Evolutionary conservation across 495 filamentous ascomycete genomes (phyloP).

Genomic region (Hypoxylon intermedium): DNA sequence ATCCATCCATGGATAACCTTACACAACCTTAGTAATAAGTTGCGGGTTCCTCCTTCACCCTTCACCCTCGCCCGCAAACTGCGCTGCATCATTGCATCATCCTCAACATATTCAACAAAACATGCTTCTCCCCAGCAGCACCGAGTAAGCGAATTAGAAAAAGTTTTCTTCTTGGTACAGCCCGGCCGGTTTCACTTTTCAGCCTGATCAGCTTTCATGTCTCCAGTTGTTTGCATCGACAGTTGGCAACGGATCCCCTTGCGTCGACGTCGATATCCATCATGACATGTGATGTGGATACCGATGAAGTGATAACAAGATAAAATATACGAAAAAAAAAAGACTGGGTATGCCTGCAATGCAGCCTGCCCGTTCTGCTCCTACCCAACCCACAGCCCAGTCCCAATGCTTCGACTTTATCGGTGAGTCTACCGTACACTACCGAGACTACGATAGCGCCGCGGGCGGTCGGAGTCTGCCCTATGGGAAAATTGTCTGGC

Average conservation of each 20-base stretch:
- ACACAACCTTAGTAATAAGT: conserved; percentile 8
- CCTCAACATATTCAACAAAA: conserved; percentile 12
- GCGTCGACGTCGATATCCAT: conserved; percentile 8
- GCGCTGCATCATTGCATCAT: conserved; percentile 37
- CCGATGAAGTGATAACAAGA: conserved; percentile 11
- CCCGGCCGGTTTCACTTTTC: conserved; percentile 28
- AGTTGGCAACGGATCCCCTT: conserved; percentile 24
- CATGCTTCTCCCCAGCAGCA: conserved; percentile 1
- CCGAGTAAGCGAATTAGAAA: conserved; percentile 25
- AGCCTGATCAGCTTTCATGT: conserved; percentile 28
- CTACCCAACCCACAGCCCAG: conserved; percentile 2
- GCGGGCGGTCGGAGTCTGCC: conserved; percentile 25
- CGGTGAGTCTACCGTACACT: conserved; percentile 16
- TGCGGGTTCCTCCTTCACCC: conserved; percentile 6
- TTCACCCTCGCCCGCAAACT: too few species aligned
- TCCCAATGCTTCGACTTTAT: conserved; percentile 20
- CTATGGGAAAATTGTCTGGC: conserved; percentile 20
- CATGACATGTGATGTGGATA: conserved; percentile 39
- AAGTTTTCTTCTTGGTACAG: conserved; percentile 10
- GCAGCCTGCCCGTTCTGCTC: conserved; percentile 4
- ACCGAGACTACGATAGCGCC: conserved; percentile 21
- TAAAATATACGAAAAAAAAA: conserved; percentile 4
- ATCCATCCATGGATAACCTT: too few species aligned
- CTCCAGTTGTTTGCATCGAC: conserved; percentile 40
- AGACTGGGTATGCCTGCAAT: conserved; percentile 22